Evolutionary conservation across 1,139 yeast species (phyloP).

Genomic region (Magnusiomyces suaveolens): DNA sequence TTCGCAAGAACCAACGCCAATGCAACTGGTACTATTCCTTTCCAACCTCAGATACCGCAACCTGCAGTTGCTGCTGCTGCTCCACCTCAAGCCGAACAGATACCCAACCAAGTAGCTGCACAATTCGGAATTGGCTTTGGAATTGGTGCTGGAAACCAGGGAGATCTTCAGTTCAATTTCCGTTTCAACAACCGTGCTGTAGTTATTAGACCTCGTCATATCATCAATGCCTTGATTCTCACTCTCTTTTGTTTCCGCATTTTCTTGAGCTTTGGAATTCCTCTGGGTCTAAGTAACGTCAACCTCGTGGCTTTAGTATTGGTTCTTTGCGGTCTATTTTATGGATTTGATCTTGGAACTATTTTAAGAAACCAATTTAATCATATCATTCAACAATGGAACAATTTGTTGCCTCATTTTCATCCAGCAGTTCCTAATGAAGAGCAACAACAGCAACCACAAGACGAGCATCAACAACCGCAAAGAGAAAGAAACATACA

Average conservation of each 20-base stretch:
- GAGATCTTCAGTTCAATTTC: not conserved
- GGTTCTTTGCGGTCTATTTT: not conserved
- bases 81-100: not conserved
- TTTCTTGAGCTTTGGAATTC: not conserved
- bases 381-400: not conserved
- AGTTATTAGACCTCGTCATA: not conserved
- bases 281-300: not conserved
- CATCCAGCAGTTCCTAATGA: constrained; percentile 2
- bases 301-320: not conserved
- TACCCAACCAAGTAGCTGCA: not conserved
- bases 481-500: not conserved
- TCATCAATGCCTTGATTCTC: not conserved
- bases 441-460: not conserved
- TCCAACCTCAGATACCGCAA: not conserved
- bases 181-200: not conserved
- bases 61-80: constrained; percentile 2
- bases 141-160: not conserved
- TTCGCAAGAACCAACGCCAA: not conserved
- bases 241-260: not conserved
- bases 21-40: not conserved
- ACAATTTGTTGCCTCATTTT: not conserved
- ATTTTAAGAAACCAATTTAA: not conserved
- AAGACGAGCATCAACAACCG: not conserved
- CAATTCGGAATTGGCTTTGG: not conserved
- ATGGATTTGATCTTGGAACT: not conserved